A percentile compares a stretch with the other conserved stretches of the same genome.
Evolutionary conservation across 768 basidiomycete species (phyloP).

Genomic region (Exidia glandulosa): DNA sequence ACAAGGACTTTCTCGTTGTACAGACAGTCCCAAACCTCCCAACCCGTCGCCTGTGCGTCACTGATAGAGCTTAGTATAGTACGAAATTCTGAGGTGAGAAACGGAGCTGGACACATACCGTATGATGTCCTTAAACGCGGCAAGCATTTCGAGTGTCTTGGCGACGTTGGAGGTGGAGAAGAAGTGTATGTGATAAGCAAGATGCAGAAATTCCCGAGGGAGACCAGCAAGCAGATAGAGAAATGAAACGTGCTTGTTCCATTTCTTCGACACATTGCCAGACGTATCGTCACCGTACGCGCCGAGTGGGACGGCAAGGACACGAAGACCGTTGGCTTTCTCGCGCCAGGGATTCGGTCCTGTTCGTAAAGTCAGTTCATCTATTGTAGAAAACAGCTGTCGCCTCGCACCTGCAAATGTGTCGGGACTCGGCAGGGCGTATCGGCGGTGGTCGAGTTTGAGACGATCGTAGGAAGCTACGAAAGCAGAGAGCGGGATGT

Average conservation of each 20-base stretch:
- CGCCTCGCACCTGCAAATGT: background rate
- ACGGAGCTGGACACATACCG: background rate
- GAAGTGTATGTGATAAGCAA: slow-evolving; percentile 15
- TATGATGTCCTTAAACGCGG: slow-evolving; percentile 1
- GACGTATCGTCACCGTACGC: slow-evolving; percentile 17
- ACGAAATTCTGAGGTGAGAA: background rate
- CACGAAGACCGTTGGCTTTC: background rate
- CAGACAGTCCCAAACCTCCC: background rate
- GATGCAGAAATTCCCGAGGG: slow-evolving; percentile 8
- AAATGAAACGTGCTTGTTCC: slow-evolving; percentile 16
- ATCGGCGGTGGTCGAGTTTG: background rate
- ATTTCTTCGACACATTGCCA: slow-evolving; percentile 17
- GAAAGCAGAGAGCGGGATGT: background rate
- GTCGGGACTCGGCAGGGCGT: background rate
- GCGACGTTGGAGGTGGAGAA: slow-evolving; percentile 14
- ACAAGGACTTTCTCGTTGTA: background rate
- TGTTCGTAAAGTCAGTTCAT: background rate
- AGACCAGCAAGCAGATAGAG: slow-evolving; percentile 15
- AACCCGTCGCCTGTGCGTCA: background rate
- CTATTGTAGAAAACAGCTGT: background rate
- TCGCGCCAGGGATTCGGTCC: background rate
- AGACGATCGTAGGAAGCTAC: background rate
- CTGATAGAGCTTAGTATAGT: too few relatives aligned
- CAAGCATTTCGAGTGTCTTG: slow-evolving; percentile 10
- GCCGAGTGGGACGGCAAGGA: background rate